Conservation (phyloP, 345 rosid genomes). For the Citrus glauca region DNA sequence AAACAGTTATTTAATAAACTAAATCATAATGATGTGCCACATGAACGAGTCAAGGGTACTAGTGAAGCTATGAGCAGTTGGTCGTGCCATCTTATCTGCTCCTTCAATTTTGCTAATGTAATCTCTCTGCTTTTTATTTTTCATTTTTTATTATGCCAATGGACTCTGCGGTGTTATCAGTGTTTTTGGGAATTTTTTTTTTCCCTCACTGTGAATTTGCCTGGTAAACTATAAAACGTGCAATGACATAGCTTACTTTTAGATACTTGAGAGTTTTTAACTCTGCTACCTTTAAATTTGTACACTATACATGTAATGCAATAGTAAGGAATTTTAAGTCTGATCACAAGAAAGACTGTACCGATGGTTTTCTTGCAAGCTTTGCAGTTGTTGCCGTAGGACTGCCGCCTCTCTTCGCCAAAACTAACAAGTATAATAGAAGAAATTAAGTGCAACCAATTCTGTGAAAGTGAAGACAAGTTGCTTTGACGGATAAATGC, state of each 20-base stretch:
- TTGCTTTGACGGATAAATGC: not conserved
- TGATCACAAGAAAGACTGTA: conserved; percentile 18
- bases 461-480: not conserved
- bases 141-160: not conserved
- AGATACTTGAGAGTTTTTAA: not conserved
- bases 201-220: not conserved
- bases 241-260: not conserved
- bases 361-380: conserved; percentile 63
- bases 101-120: not conserved
- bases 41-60: not conserved
- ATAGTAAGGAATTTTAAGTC: not conserved
- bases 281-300: not conserved
- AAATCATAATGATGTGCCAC: not conserved
- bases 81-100: not conserved
- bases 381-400: conserved; percentile 57
- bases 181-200: not conserved
- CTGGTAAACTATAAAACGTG: not conserved
- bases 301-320: not conserved
- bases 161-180: not conserved
- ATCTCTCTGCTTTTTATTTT: too few species aligned
- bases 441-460: not conserved
- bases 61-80: not conserved
- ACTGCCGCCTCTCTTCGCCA: conserved; percentile 67
- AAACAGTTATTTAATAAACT: not conserved
- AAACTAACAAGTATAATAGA: conserved; percentile 32